Evolutionary conservation across 495 filamentous ascomycete species (phyloP).

Genomic region (Filosporella fistucella): DNA sequence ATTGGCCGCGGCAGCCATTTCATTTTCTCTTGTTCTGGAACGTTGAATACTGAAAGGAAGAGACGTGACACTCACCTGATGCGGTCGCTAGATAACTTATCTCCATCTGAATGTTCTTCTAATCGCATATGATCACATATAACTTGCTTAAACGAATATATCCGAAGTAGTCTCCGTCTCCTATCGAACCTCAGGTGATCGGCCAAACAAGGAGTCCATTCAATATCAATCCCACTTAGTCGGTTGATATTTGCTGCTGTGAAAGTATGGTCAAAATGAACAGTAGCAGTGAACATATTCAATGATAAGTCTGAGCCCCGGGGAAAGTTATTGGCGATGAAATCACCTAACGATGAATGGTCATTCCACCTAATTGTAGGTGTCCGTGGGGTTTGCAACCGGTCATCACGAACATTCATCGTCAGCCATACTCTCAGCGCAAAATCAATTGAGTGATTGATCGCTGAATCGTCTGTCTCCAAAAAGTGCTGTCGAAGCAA

Average conservation of each 20-base stretch:
- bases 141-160: neutral
- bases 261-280: neutral
- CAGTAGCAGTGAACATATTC: neutral
- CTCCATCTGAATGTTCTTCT: no score
- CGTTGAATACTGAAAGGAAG: no score
- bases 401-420: neutral
- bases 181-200: constrained; percentile 3
- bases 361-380: constrained; percentile 2
- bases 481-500: neutral
- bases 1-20: no score
- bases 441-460: constrained; percentile 7
- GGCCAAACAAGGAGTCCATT: neutral
- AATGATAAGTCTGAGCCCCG: no score
- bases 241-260: constrained; percentile 5
- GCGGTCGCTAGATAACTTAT: no score
- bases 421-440: constrained; percentile 6
- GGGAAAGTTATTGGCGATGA: neutral
- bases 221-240: constrained; percentile 3
- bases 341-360: neutral
- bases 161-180: neutral
- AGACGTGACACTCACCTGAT: no score
- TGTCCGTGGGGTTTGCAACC: neutral
- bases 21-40: no score
- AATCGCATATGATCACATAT: neutral
- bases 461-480: neutral